Base-by-base conservation (phyloP, 1,284 basidiomycete genomes). In the Schizophyllum commune region DNA sequence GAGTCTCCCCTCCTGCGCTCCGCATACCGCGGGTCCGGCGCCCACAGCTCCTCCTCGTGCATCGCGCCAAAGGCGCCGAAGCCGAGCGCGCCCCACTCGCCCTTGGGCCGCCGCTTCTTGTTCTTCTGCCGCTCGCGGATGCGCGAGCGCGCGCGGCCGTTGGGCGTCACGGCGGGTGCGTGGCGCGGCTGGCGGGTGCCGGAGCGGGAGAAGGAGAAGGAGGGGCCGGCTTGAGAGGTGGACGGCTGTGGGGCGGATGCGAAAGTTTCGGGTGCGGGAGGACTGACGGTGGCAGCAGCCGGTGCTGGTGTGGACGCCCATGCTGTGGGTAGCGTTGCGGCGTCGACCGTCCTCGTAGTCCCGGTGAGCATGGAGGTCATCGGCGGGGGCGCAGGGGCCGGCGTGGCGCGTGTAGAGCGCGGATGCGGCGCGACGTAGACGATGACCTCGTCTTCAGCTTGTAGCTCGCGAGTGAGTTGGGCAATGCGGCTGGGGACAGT, bases 401-500 rank as follows among this genome's bases (percentile, higher is more conserved):
- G 64, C 32, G 68, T 63, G 56, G 59, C 54, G 47, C 65, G 64
- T 21, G 66, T 58, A 5, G 66, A 19, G 11, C 77, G 75, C 9
- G 82, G 83, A 66, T 83, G 77, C 0, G 84, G 84, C 1, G 83
- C 83, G n/a, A 79, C 80, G 65, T 86, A 86, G 15, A 86, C 83
- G 57, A 86, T 85, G 0, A 76, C 65, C 62, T 85, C 83, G 32
- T 84, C 83, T 4, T 82, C 79, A 56, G 76, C 75, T 1, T 76
- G 39, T 51, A 11, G 62, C 9, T 62, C 60, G 52, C 33, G 61
- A 55, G 55, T 68, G 65, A 27, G 51, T 63, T 27, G 51, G 64
- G 56, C 55, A 64, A 57, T 22, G 63, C 51, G 22, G 62, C 63
- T 15, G 57, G 58, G 34, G 13, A 21, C 53, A 2, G 53, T 27